phyloP scores from a whole-genome alignment of 2,329 filamentous ascomycete species.

The Diaporthe australafricana region DNA sequence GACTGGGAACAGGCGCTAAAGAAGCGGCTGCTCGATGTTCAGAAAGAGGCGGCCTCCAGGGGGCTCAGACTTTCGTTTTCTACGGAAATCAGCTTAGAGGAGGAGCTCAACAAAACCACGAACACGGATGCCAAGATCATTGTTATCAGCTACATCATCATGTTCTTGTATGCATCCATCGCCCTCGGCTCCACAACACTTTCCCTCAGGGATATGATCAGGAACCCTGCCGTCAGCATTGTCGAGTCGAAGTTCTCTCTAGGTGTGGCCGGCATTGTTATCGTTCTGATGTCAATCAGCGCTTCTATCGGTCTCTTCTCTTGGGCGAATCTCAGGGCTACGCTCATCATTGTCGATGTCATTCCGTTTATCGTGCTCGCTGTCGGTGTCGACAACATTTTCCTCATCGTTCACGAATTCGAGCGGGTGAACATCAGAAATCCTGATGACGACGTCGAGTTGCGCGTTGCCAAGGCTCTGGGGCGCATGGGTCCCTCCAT shows the following conservation, averaged over 20 bases:
- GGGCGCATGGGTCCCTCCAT: conserved; percentile 98
- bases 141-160: conserved; percentile 95
- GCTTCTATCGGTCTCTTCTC: conserved; percentile 96
- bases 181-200: conserved; percentile 90
- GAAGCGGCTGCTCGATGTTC: conserved; percentile 78
- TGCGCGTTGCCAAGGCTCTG: conserved; percentile 87
- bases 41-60: conserved; percentile 80
- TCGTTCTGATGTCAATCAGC: conserved; percentile 97
- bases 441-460: conserved; percentile 87
- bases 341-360: conserved; percentile 96
- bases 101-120: conserved; percentile 97
- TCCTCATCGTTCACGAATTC: conserved; percentile 97
- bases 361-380: conserved; percentile 97
- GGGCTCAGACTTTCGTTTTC: conserved; percentile 93
- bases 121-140: conserved; percentile 99
- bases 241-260: conserved; percentile 98
- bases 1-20: conserved; percentile 90
- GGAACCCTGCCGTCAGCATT: conserved; percentile 84
- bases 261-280: conserved; percentile 92
- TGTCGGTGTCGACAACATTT: conserved; percentile 98
- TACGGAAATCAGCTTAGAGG: conserved; percentile 92
- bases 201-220: conserved; percentile 79
- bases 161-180: conserved; percentile 97
- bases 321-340: conserved; percentile 90
- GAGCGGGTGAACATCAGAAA: conserved; percentile 94